Evolutionary conservation across 345 rosid genomes (phyloP), one percentile per base, ranked within the genome.

Genomic region (Euclidium syriacum): DNA sequence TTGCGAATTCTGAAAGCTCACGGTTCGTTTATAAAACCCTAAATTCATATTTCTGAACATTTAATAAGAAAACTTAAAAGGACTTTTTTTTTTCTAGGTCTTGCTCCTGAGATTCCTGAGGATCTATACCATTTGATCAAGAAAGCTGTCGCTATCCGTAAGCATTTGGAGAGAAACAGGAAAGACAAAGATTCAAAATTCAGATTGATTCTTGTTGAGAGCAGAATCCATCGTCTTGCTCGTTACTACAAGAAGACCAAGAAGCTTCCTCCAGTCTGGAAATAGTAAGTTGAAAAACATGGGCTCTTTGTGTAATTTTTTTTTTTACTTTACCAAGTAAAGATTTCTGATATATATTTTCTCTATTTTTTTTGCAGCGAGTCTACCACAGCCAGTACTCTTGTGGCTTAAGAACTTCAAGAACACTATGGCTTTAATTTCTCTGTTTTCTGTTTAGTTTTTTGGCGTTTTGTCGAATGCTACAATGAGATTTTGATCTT

Each of bases 231-330:
- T 71, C 81, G 90, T 29, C 91, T 83, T 48, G 96, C 96, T 40
- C 89, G 95, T 6, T 86, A 86, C 53, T 89, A 89, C 81, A 89
- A 89, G 87, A 86, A 86, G 76, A 89, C 90, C 14, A 86, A 83
- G 86, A 89, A 86, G 81, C 87, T 89, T 29, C 95, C 91, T 4
- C 91, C 95, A 3, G 91, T 89, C 25, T 89, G 91, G 95, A 89
- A 89, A 68, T 89, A 86, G 87, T 83, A 43, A 77, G 87, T n/a
- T n/a, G n/a, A n/a, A n/a, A n/a, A n/a, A n/a, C n/a, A n/a, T n/a
- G n/a, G n/a, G n/a, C n/a, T n/a, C n/a, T n/a, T n/a, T n/a, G n/a
- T n/a, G n/a, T n/a, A n/a, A n/a, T n/a, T n/a, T n/a, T n/a, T n/a
- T n/a, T n/a, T n/a, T n/a, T n/a, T n/a, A n/a, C n/a, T n/a, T n/a